Conservation (phyloP, 768 basidiomycete species). For the Podaxis rugospora region DNA sequence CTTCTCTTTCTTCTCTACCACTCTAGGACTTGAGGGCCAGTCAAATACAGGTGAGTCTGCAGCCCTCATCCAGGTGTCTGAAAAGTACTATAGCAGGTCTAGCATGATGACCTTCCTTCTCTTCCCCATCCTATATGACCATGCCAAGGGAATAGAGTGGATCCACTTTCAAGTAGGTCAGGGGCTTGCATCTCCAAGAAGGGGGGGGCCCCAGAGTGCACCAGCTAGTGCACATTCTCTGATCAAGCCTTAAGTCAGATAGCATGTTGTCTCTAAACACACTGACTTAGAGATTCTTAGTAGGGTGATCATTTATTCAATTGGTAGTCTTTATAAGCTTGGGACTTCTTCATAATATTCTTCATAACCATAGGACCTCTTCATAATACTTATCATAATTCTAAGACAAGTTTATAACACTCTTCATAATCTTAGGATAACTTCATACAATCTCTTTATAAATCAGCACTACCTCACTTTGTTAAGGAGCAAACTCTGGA, state of each 20-base stretch:
- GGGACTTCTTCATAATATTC: no score
- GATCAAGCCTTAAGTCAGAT: slow-evolving; percentile 27
- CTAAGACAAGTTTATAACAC: no score
- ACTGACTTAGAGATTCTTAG: background rate
- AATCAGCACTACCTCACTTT: no score
- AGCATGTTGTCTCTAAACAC: background rate
- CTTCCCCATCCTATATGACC: slow-evolving; percentile 91
- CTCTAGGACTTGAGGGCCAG: slow-evolving; percentile 38
- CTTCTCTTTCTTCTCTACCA: slow-evolving; percentile 28
- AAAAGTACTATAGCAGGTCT: background rate
- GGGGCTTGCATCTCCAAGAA: slow-evolving; percentile 38
- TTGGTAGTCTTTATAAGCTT: no score
- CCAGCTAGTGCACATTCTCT: slow-evolving; percentile 90
- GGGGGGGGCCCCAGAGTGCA: slow-evolving; percentile 60
- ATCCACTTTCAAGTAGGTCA: slow-evolving; percentile 53
- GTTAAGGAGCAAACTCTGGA: no score
- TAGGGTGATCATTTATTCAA: no score
- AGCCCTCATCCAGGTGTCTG: background rate
- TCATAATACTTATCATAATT: no score
- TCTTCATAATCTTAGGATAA: no score
- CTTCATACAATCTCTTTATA: no score
- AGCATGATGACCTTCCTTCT: slow-evolving; percentile 73
- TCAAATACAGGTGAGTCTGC: slow-evolving; percentile 16
- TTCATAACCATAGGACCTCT: no score
- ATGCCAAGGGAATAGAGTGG: slow-evolving; percentile 73